Percentiles rank a stretch among this genome's conserved stretches.
Evolutionary conservation across 1,284 basidiomycete species (phyloP).

Genomic region (Cutaneotrichosporon sp.): DNA sequence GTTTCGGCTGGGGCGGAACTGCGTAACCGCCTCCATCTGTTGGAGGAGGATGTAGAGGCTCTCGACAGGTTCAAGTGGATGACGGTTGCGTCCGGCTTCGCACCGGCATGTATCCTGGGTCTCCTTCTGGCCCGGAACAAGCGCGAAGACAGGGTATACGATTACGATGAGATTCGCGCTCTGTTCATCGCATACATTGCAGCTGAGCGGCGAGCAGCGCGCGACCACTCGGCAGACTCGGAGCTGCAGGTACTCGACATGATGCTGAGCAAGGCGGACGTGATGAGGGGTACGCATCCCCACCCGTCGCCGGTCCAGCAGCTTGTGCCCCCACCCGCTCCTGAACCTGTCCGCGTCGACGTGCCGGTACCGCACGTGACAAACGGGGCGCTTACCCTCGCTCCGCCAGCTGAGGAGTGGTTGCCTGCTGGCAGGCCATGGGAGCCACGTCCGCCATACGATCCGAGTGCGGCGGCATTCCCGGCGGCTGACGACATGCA

Average conservation of each 20-base stretch:
- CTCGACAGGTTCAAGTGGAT: constrained; percentile 44
- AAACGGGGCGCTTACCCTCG: constrained; percentile 15
- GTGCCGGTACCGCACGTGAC: neutral
- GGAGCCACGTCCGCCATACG: constrained; percentile 23
- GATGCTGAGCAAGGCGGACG: constrained; percentile 25
- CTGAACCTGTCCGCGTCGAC: neutral
- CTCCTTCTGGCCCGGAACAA: constrained; percentile 27
- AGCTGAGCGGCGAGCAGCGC: constrained; percentile 15
- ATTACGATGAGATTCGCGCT: constrained; percentile 22
- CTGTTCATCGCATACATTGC: constrained; percentile 20
- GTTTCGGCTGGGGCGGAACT: constrained; percentile 31
- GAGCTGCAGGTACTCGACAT: constrained; percentile 28
- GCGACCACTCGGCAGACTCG: constrained; percentile 15
- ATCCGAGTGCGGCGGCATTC: constrained; percentile 25
- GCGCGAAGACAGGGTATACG: constrained; percentile 21
- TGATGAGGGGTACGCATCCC: constrained; percentile 4
- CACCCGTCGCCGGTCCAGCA: neutral
- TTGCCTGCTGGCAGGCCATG: constrained; percentile 12
- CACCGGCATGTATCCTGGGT: constrained; percentile 35
- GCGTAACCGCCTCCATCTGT: constrained; percentile 27
- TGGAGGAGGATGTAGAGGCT: constrained; percentile 27
- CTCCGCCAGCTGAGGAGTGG: constrained; percentile 15
- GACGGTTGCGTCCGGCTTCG: constrained; percentile 39
- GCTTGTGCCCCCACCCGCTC: neutral
- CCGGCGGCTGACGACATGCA: constrained; percentile 24